Percentiles rank a stretch among this genome's conserved stretches.
Evolutionary conservation across 768 basidiomycete species (phyloP).

Genomic region (Astraeus odoratus): DNA sequence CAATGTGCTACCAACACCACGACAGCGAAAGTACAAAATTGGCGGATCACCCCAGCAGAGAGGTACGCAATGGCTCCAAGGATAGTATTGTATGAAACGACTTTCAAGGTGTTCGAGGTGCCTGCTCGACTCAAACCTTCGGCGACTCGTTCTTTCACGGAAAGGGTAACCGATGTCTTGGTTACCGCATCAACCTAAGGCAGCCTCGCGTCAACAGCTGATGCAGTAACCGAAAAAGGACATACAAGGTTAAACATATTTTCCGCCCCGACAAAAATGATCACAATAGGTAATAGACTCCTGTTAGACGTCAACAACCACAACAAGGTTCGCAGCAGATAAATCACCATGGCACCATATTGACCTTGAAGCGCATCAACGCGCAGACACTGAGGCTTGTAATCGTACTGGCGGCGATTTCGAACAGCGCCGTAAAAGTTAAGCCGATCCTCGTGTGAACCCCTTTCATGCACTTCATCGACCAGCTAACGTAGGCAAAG

Average conservation of each 20-base stretch:
- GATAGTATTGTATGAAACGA: slow-evolving; percentile 78
- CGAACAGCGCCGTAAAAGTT: slow-evolving; percentile 88
- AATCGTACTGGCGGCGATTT: slow-evolving; percentile 87
- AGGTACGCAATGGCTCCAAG: slow-evolving; percentile 71
- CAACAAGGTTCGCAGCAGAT: neutral
- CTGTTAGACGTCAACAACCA: slow-evolving; percentile 31
- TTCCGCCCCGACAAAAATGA: slow-evolving; percentile 92
- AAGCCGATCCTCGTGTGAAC: slow-evolving; percentile 90
- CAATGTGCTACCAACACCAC: slow-evolving; percentile 95
- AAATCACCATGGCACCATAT: slow-evolving; percentile 81
- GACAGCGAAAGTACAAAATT: slow-evolving; percentile 90
- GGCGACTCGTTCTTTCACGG: slow-evolving; percentile 89
- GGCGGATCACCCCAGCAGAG: slow-evolving; percentile 74
- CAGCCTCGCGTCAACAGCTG: slow-evolving; percentile 19
- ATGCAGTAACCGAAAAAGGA: slow-evolving; percentile 5
- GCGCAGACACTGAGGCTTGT: slow-evolving; percentile 92
- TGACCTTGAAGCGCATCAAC: slow-evolving; percentile 80
- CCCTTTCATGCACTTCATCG: slow-evolving; percentile 68
- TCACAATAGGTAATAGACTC: slow-evolving; percentile 88
- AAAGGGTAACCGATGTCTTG: slow-evolving; percentile 75
- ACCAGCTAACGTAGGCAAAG: slow-evolving; percentile 67
- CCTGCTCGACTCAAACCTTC: slow-evolving; percentile 86
- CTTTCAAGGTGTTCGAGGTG: slow-evolving; percentile 87
- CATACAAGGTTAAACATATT: slow-evolving; percentile 94
- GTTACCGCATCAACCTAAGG: slow-evolving; percentile 76